Evolutionary conservation across 768 basidiomycete genomes (phyloP).

Genomic region (Austroboletus eburneus): DNA sequence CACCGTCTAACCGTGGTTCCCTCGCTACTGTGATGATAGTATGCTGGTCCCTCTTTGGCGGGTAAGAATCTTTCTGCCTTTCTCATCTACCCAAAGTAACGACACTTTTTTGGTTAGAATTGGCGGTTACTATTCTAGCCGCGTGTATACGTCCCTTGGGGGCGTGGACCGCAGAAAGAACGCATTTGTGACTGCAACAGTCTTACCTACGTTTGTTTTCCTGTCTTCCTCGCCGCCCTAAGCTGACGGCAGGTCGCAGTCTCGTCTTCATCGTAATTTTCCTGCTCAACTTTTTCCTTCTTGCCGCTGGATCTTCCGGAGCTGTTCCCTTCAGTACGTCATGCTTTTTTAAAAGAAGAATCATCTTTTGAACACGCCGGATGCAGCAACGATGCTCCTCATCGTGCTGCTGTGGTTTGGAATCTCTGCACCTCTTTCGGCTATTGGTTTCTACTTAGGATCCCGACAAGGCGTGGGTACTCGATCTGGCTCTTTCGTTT

Average conservation of each 20-base stretch:
- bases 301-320: slow-evolving; percentile 83
- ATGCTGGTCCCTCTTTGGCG: slow-evolving; percentile 91
- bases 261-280: slow-evolving; percentile 83
- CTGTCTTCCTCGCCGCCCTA: not conserved
- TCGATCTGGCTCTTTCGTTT: not conserved
- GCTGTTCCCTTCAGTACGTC: slow-evolving; percentile 88
- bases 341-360: not conserved
- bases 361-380: not conserved
- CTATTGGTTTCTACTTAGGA: slow-evolving; percentile 83
- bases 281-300: slow-evolving; percentile 86
- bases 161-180: slow-evolving; percentile 78
- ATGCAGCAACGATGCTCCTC: slow-evolving; percentile 73
- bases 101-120: slow-evolving; percentile 43
- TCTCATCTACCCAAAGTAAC: not conserved
- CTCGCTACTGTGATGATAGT: slow-evolving; percentile 67
- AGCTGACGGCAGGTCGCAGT: slow-evolving; percentile 36
- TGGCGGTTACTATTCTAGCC: slow-evolving; percentile 83
- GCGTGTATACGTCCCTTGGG: slow-evolving; percentile 69
- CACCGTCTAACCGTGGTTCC: slow-evolving; percentile 92
- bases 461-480: slow-evolving; percentile 75
- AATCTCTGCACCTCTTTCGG: slow-evolving; percentile 86
- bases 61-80: slow-evolving; percentile 39
- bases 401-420: slow-evolving; percentile 90
- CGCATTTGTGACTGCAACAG: slow-evolving; percentile 82
- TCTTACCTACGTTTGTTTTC: slow-evolving; percentile 73